Evolutionary conservation across 768 basidiomycete genomes (phyloP).

Genomic region (Boletus rufocinnamomeus): DNA sequence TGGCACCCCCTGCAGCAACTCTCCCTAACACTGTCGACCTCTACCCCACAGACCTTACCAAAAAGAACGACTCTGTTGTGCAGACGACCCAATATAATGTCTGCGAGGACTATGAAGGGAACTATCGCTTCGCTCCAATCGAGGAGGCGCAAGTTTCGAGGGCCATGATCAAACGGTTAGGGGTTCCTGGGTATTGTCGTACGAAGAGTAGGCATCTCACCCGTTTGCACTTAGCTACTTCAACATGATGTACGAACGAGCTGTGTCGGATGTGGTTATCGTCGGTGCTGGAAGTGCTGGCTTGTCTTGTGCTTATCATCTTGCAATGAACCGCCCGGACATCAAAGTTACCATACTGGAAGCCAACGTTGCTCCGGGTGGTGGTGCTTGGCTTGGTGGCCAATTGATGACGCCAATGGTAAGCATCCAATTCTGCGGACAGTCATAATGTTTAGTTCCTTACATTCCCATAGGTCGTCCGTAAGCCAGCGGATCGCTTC

Average conservation of each 20-base stretch:
- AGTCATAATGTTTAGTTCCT: neutral
- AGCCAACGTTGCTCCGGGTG: conserved; percentile 78
- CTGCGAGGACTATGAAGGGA: conserved; percentile 50
- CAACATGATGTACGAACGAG: conserved; percentile 69
- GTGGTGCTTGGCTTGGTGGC: conserved; percentile 77
- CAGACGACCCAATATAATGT: conserved; percentile 22
- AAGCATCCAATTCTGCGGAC: conserved; percentile 3
- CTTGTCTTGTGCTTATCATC: conserved; percentile 71
- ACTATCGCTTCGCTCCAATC: conserved; percentile 71
- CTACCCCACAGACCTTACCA: conserved; percentile 20
- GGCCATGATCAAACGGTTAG: conserved; percentile 74
- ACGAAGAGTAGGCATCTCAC: conserved; percentile 3
- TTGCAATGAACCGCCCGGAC: conserved; percentile 68
- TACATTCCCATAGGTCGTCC: conserved; percentile 53
- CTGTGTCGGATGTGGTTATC: conserved; percentile 76
- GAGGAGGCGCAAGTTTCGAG: conserved; percentile 75
- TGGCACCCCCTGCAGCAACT: conserved; percentile 42
- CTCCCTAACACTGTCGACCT: conserved; percentile 25
- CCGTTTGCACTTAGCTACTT: conserved; percentile 55
- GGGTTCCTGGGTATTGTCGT: neutral
- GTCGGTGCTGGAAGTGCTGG: conserved; percentile 74
- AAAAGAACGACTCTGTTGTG: conserved; percentile 24
- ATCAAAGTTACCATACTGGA: conserved; percentile 68
- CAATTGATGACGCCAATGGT: conserved; percentile 83
- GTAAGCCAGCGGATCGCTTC: conserved; percentile 76